Conservation (phyloP, 306 rosid species). For the Clitoria ternatea region DNA sequence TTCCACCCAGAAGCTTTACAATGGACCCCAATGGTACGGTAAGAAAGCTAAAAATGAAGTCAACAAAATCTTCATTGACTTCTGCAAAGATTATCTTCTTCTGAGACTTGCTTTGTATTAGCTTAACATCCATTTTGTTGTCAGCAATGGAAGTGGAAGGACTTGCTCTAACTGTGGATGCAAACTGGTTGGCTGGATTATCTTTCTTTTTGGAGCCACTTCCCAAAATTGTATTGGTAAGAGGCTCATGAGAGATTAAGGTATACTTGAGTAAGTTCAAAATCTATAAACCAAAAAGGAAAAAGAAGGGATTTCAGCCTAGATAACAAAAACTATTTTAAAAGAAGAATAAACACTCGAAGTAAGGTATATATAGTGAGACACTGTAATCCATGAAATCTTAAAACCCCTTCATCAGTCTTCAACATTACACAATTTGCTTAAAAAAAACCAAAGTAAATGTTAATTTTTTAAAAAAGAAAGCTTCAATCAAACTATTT, state of each 20-base stretch:
- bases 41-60: slow-evolving; percentile 28
- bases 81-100: slow-evolving; percentile 19
- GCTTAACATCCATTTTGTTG: slow-evolving; percentile 19
- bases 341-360: too few relatives aligned
- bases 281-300: background rate
- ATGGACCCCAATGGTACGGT: slow-evolving; percentile 20
- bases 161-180: slow-evolving; percentile 2
- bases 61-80: slow-evolving; percentile 21
- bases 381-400: too few relatives aligned
- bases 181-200: background rate
- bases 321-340: too few relatives aligned
- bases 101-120: slow-evolving; percentile 16
- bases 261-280: slow-evolving; percentile 21
- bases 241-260: slow-evolving; percentile 16
- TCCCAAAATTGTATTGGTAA: slow-evolving; percentile 10
- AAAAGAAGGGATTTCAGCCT: too few relatives aligned
- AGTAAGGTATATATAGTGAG: too few relatives aligned
- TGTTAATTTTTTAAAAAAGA: too few relatives aligned
- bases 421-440: too few relatives aligned
- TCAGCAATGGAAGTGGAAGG: slow-evolving; percentile 11
- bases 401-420: too few relatives aligned
- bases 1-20: slow-evolving; percentile 16
- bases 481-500: too few relatives aligned
- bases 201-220: background rate
- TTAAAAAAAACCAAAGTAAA: too few relatives aligned